Evolutionary conservation across 805 yeast genomes (phyloP), one percentile per base, ranked within the genome.

Genomic region (Candida insectalens): DNA sequence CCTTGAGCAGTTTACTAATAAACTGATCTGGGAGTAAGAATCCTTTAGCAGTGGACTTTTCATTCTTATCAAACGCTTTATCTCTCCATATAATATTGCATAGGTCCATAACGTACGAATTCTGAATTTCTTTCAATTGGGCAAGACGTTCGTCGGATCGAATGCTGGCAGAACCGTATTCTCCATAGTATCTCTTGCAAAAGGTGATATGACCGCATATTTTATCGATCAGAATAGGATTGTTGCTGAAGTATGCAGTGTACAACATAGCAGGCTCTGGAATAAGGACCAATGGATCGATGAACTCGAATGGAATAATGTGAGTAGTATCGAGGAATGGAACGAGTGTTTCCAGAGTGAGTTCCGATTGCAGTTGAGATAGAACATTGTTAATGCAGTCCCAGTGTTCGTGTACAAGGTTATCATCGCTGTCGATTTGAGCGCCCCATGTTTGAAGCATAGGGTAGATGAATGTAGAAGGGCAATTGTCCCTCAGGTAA

Each of bases 31-130:
- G 60, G 23, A 62, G 48, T 36, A 55, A 49, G 46, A 69, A 58
- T 4, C 66, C 71, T 29, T 52, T 57, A n/a, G 58, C 57, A 5
- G 57, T 49, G 0, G 63, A 45, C 2, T 46, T 49, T 2, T 47
- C 38, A 8, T 44, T 62, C n/a, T 47, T 47, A 18, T 60, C 60
- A 40, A 73, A 65, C 1, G 75, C 70, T 43, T 59, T 63, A 40
- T 73, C 70, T 38, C 79, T 51, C 82, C 82, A 76, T 0, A 69
- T 31, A 10, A 67, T 55, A 37, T 76, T 75, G 39, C 77, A 61
- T 6, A 67, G 46, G 44, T 76, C 82, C 63, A 71, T 66, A 7
- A 74, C 66, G 37, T 65, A 69, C 0, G 72, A 53, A 36, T 73
- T 73, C 31, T 67, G 73, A 4, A 67, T 32, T 7, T 43, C 41